phyloP scores from a whole-genome alignment of 1,284 basidiomycete genomes.

The Boletus nobilissimus region DNA sequence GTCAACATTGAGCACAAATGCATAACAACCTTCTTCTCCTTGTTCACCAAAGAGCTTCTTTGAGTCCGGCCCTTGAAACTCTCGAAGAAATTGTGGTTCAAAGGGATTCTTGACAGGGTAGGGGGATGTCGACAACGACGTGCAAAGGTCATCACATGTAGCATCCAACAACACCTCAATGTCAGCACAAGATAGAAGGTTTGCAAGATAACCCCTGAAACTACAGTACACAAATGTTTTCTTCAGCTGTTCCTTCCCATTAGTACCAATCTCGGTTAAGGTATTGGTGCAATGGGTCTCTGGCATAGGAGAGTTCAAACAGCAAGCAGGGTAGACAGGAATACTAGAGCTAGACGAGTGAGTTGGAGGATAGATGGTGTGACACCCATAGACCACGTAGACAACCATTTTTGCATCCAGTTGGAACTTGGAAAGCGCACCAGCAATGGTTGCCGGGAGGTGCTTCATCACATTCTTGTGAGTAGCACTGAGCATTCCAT shows the following conservation, averaged over 20 bases:
- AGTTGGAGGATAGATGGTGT: neutral
- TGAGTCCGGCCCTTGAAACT: neutral
- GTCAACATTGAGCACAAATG: neutral
- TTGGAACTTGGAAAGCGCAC: neutral
- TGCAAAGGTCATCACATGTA: neutral
- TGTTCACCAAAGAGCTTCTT: neutral
- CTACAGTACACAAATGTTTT: constrained; percentile 6
- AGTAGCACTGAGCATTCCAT: neutral
- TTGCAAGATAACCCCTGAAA: constrained; percentile 2
- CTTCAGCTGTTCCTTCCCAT: neutral
- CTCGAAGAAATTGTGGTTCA: neutral
- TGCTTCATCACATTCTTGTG: neutral
- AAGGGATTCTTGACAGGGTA: neutral
- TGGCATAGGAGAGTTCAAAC: neutral
- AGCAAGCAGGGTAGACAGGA: neutral
- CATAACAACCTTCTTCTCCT: neutral
- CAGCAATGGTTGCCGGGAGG: neutral
- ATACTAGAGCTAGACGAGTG: neutral
- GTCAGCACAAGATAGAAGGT: neutral
- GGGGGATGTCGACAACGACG: neutral
- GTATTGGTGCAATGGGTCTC: neutral
- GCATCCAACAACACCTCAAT: neutral
- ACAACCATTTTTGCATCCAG: neutral
- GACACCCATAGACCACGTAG: neutral
- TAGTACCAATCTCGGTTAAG: neutral